Evolutionary conservation across 2,329 filamentous ascomycete species (phyloP).

Genomic region (Aspergillus sp.): DNA sequence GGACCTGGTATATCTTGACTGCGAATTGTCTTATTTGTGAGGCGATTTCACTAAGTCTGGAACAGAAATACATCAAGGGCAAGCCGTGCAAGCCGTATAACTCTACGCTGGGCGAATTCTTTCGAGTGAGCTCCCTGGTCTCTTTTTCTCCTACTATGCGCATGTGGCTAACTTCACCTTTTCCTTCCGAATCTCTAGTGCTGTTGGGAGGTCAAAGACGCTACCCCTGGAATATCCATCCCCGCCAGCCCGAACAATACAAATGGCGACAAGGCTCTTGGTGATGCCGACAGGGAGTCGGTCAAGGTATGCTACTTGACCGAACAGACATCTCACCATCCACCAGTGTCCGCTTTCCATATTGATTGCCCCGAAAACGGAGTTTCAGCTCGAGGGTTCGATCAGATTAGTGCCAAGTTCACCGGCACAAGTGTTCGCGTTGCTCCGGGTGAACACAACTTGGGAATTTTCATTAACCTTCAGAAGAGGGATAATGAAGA

Average conservation of each 20-base stretch:
- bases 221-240: conserved; percentile 54
- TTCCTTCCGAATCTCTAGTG: conserved; percentile 48
- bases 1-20: conserved; percentile 54
- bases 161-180: conserved; percentile 6
- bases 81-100: conserved; percentile 99
- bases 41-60: conserved; percentile 11
- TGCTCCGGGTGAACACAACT: conserved; percentile 81
- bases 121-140: conserved; percentile 57
- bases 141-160: not conserved
- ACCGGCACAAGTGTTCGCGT: conserved; percentile 92
- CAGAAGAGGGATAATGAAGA: conserved; percentile 75
- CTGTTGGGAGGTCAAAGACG: conserved; percentile 87
- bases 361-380: conserved; percentile 88
- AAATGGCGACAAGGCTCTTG: conserved; percentile 26
- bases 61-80: conserved; percentile 89
- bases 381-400: conserved; percentile 78
- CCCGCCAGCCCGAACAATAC: conserved; percentile 24
- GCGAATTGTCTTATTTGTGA: not conserved
- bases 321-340: conserved; percentile 96
- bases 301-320: conserved; percentile 88
- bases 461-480: conserved; percentile 88
- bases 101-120: conserved; percentile 93
- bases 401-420: conserved; percentile 96
- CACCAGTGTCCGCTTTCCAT: conserved; percentile 92
- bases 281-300: conserved; percentile 35